phyloP scores from a whole-genome alignment of 768 basidiomycete species.

The Pisolithus sp. region DNA sequence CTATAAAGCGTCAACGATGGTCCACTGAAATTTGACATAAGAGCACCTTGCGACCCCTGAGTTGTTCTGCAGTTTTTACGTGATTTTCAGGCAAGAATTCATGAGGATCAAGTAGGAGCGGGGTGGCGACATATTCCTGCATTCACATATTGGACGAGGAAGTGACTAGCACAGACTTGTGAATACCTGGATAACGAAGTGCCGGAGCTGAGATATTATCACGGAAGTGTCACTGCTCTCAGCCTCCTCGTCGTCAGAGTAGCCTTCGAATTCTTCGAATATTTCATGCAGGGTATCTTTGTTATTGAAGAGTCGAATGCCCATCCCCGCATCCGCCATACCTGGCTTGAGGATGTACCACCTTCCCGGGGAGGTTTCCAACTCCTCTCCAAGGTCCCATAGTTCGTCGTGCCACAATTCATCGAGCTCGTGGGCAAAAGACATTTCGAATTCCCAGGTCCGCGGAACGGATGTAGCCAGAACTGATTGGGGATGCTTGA shows the following conservation, averaged over 20 bases:
- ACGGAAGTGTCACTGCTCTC: slow-evolving; percentile 46
- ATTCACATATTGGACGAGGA: neutral
- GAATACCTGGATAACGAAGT: slow-evolving; percentile 90
- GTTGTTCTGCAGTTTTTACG: slow-evolving; percentile 12
- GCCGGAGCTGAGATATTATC: slow-evolving; percentile 79
- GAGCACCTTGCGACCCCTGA: slow-evolving; percentile 50
- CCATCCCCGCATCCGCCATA: slow-evolving; percentile 95
- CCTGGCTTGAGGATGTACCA: slow-evolving; percentile 99
- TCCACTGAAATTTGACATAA: slow-evolving; percentile 23
- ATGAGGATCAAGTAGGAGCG: slow-evolving; percentile 70
- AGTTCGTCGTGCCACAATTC: slow-evolving; percentile 92
- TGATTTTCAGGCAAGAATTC: slow-evolving; percentile 30
- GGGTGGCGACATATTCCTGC: slow-evolving; percentile 80
- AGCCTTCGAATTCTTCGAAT: slow-evolving; percentile 73
- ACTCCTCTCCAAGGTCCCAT: slow-evolving; percentile 68
- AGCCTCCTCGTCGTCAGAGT: slow-evolving; percentile 42
- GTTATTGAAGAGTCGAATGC: slow-evolving; percentile 83
- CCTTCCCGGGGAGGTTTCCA: slow-evolving; percentile 38
- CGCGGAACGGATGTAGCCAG: slow-evolving; percentile 54
- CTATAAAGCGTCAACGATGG: slow-evolving; percentile 35
- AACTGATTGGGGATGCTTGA: slow-evolving; percentile 57
- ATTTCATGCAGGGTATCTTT: slow-evolving; percentile 67
- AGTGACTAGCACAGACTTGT: slow-evolving; percentile 2
- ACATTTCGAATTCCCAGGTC: slow-evolving; percentile 82
- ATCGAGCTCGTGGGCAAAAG: slow-evolving; percentile 90